Base-by-base conservation (phyloP, 345 rosid species). In the Conringia planisiliqua region DNA sequence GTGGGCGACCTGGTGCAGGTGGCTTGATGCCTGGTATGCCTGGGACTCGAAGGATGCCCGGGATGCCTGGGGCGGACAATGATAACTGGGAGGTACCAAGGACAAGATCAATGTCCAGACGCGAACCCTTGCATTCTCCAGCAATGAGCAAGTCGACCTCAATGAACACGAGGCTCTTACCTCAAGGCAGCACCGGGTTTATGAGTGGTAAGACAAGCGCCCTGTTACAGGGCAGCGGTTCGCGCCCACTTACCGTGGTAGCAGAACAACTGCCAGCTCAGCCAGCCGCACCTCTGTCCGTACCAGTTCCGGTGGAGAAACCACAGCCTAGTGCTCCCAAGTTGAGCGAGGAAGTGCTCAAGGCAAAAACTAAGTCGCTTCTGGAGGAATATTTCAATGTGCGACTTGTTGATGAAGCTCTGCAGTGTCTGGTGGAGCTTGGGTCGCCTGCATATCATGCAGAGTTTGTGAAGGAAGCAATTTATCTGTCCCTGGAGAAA, bases 21-120 rank as follows among this genome's bases (percentile, higher is more conserved):
- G 97, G 97, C 29, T 79, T 95, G 97, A 95, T 95, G 97, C 97
- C 99, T 56, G 97, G 97, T 74, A 90, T 90, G 97, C 99, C 97
- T 3, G 97, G 97, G 65, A 58, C 85, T 11, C 88, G 97, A 77
- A 90, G 88, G 83, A 95, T 95, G 99, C 97, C 95, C 20, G 97
- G 96, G 42, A 84, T 86, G 93, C 97, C 96, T n/a, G 97, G 89
- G 47, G 74, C 75, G 51, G 97, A 92, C 72, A 81, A 74, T 80
- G 96, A 89, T 73, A 86, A 88, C 70, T 92, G 98, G 99, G 97
- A 88, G 79, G 72, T 86, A 29, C 88, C 87, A 0, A 82, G 92
- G 73, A 76, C 80, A 40, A 84, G 91, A 11, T 79, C 97, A 24
- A 84, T 85, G 86, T 90, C 91, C 7, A 86, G 97, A 79, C 96